A percentile compares a stretch with the other conserved stretches of the same genome.
phyloP scores from a whole-genome alignment of 371 early-diverging fungal species.

The Circinella minor region DNA sequence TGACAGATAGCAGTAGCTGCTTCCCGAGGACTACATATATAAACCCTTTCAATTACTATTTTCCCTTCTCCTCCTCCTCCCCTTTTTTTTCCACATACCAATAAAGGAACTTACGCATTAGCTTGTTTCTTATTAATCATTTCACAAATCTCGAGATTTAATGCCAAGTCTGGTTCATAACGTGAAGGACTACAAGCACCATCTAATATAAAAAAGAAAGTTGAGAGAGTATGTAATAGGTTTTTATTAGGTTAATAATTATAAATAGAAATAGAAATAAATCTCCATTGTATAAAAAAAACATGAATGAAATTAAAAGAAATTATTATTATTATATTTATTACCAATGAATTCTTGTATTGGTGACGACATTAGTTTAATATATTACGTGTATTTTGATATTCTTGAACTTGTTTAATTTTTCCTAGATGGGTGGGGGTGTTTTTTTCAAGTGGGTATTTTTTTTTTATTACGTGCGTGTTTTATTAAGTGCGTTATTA shows the following conservation, averaged over 20 bases:
- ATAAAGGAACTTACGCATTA: conserved; percentile 62
- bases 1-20: conserved; percentile 85
- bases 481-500: too few relatives aligned
- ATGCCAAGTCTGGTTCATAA: conserved; percentile 77
- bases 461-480: too few relatives aligned
- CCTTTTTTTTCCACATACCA: not conserved
- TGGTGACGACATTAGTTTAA: conserved; percentile 21
- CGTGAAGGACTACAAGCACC: conserved; percentile 77
- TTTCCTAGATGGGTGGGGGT: not conserved
- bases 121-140: conserved; percentile 85
- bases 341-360: conserved; percentile 33
- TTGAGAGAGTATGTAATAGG: not conserved
- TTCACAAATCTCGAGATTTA: conserved; percentile 93
- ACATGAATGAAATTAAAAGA: not conserved
- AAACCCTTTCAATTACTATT: not conserved
- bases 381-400: not conserved
- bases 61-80: not conserved
- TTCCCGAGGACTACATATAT: conserved; percentile 76
- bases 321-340: too few relatives aligned
- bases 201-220: conserved; percentile 36
- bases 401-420: not conserved
- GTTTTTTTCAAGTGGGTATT: too few relatives aligned
- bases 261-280: not conserved
- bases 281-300: not conserved
- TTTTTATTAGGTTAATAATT: too few relatives aligned